Base-by-base conservation (phyloP, 2,329 filamentous ascomycete species). In the Penicillium sp. region DNA sequence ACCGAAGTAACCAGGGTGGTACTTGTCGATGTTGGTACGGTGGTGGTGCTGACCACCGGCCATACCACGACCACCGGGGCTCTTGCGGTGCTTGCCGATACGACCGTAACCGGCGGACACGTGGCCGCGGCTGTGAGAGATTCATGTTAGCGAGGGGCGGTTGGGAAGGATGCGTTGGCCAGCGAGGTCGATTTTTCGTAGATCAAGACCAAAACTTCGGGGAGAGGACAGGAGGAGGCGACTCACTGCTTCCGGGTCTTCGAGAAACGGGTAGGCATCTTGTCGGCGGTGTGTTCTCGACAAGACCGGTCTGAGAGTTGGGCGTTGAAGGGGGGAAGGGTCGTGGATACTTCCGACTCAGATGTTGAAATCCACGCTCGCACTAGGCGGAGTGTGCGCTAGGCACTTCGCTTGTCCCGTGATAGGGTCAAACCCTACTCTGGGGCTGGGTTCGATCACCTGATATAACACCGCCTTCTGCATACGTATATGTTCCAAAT, bases 21-120 rank as follows among this genome's bases (percentile, higher is more conserved):
- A 91, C 81, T 92, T 92, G 78, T 90, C 87, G 71, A 91, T 81
- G 82, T 95, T 95, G 74, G 90, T 95, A 67, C 90, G 81, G 86
- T 95, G 90, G 82, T 99, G 94, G 84, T 99, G 94, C 82, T 96
- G 90, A 85, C 92, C 92, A 95, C 94, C 92, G 77, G 94, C 94
- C 81, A 89, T 89, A 86, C 85, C 84, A 74, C 84, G 84, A 82
- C 83, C 85, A 84, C 85, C 84, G 72, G 85, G 85, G 71, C 86
- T 82, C 87, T 99, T 97, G 76, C 94, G 84, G 88, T 96, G 92
- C 89, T 97, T 97, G 78, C 94, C 94, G 76, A 97, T 79, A 86
- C 92, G 92, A 83, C 94, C 92, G 80, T 97, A 87, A 84, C 94
- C 94, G 84, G 91, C 90, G 74, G 89, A 95, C 76, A 99, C 94